Conservation (phyloP, 805 yeast species). For the Candida schatavii region DNA sequence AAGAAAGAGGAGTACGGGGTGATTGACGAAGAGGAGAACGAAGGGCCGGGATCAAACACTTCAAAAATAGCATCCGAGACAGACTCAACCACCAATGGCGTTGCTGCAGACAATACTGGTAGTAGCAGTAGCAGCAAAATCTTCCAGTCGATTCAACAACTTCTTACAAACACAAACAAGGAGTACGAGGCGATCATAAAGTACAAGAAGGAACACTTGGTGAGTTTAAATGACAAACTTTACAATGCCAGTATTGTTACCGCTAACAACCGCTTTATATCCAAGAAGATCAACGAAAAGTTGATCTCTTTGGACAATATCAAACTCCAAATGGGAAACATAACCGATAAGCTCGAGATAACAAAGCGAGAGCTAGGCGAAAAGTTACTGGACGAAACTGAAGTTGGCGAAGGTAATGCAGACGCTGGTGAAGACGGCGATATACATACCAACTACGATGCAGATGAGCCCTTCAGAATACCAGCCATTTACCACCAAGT, state of each 20-base stretch:
- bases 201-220: conserved; percentile 34
- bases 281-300: conserved; percentile 36
- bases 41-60: neutral
- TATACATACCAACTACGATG: conserved; percentile 65
- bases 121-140: conserved; percentile 13
- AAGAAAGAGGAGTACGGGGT: conserved; percentile 17
- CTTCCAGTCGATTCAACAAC: conserved; percentile 38
- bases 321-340: conserved; percentile 43
- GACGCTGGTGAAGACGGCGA: conserved; percentile 43
- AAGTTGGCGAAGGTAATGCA: conserved; percentile 35
- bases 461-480: conserved; percentile 88
- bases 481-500: conserved; percentile 56
- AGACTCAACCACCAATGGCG: conserved; percentile 4
- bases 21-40: neutral
- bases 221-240: conserved; percentile 31
- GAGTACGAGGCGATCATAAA: conserved; percentile 39
- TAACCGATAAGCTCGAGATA: conserved; percentile 33
- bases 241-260: conserved; percentile 41
- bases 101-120: neutral
- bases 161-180: conserved; percentile 32
- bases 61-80: conserved; percentile 1
- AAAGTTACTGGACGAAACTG: too few relatives aligned
- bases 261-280: conserved; percentile 38
- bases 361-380: conserved; percentile 18
- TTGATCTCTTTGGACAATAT: conserved; percentile 47